Base-by-base conservation (phyloP, 169 alveolate genomes). In the Sarcocystis neurona region DNA sequence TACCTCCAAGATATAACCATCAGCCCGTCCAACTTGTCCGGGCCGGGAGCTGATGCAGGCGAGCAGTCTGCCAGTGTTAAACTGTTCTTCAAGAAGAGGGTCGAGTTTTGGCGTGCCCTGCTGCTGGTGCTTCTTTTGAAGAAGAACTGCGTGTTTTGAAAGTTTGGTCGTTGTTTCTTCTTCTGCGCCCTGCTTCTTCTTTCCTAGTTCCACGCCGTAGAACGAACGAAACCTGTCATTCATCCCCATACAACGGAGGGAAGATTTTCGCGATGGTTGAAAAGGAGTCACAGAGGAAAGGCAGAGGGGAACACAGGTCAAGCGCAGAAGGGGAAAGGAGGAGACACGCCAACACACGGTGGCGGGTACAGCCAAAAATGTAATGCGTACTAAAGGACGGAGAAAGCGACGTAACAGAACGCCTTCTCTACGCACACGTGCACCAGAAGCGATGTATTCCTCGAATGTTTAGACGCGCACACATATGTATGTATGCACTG, bases 1-100 rank as follows among this genome's bases (percentile, higher is more conserved):
- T 18, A 74, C 99, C 96, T 98, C 99, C 66, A 98, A 96, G 89
- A 98, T 96, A 94, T 97, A 98, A 44, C 99, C 99, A 89, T 98
- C 99, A 60, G 98, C 98, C 91, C 99, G 97, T 37, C 99, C 99
- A 84, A 97, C 94, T 93, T 98, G 99, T n/a, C 99, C 99, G 34
- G 99, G 99, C 92, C 99, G 97, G 86, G 99, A 97, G 89, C 99
- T 94, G 91, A 99, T 96, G 95, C 99, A 98, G 37, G 99, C 99
- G 86, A 98, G 94, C 75, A 98, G 95, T 90, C 99, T 96, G 88
- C 99, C 99, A 68, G 97, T 95, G 87, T 95, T 95, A 95, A 99
- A 97, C 94, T 97, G 99, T 85, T 98, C 99, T 91, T 97, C 97
- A 66, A 99, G 95, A 39, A 93, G 90, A 88, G 96, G 96, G 89